Evolutionary conservation across 768 basidiomycete species (phyloP).

Genomic region (Lactarius evosmus): DNA sequence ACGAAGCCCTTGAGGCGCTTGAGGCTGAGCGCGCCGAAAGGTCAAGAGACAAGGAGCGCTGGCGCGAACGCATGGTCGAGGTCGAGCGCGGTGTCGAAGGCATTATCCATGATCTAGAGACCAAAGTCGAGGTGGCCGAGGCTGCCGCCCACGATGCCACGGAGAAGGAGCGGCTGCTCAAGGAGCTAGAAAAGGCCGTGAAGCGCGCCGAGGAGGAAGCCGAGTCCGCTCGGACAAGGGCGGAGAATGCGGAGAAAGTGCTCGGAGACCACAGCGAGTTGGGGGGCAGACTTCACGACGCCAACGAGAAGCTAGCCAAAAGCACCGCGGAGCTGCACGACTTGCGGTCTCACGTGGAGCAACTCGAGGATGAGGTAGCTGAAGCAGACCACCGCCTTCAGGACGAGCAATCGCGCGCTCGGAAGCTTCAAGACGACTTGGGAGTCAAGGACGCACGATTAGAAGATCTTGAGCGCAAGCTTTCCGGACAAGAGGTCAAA

Average conservation of each 20-base stretch:
- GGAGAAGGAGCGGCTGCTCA: constrained; percentile 40
- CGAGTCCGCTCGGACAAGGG: constrained; percentile 55
- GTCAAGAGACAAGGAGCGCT: constrained; percentile 63
- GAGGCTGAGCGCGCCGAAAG: constrained; percentile 56
- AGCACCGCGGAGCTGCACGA: constrained; percentile 58
- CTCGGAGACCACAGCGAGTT: constrained; percentile 65
- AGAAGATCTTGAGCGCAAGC: constrained; percentile 27
- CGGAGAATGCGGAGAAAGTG: constrained; percentile 59
- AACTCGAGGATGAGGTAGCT: constrained; percentile 59
- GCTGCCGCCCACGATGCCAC: constrained; percentile 40
- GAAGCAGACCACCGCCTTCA: constrained; percentile 49
- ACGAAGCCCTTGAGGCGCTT: constrained; percentile 44
- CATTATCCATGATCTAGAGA: constrained; percentile 64
- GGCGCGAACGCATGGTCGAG: constrained; percentile 67
- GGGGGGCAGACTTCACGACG: constrained; percentile 62
- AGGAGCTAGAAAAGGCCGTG: constrained; percentile 47
- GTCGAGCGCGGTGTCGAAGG: constrained; percentile 67
- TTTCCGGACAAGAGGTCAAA: constrained; percentile 26
- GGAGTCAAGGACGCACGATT: constrained; percentile 35
- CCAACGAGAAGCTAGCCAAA: constrained; percentile 56
- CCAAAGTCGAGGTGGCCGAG: constrained; percentile 52
- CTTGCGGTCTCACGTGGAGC: constrained; percentile 55
- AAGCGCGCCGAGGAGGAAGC: constrained; percentile 49
- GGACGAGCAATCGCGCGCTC: constrained; percentile 47
- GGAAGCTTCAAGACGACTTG: constrained; percentile 41